Conservation (phyloP, 2,329 filamentous ascomycete species). For the Mollisiaceae sp. region DNA sequence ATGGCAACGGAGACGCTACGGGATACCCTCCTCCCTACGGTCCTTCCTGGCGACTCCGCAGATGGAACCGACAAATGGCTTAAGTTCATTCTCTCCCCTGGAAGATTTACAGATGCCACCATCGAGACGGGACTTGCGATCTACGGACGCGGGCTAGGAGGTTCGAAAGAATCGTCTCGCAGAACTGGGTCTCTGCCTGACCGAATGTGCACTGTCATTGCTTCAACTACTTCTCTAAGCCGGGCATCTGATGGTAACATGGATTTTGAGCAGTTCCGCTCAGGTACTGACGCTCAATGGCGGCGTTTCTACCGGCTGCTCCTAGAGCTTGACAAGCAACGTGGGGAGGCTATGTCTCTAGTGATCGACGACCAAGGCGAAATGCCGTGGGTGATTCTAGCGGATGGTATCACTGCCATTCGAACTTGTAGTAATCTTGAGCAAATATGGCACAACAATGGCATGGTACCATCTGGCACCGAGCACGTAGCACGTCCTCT, state of each 20-base stretch:
- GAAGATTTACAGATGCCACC: constrained; percentile 78
- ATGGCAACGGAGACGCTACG: constrained; percentile 65
- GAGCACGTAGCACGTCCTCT: constrained; percentile 66
- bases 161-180: constrained; percentile 47
- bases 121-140: constrained; percentile 84
- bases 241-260: constrained; percentile 66
- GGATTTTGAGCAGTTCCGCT: constrained; percentile 77
- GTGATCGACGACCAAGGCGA: constrained; percentile 73
- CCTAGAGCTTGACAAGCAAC: constrained; percentile 82
- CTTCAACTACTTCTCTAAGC: constrained; percentile 69
- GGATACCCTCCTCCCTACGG: constrained; percentile 57
- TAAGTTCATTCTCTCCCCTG: constrained; percentile 80
- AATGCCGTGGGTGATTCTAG: constrained; percentile 82
- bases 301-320: constrained; percentile 86
- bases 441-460: constrained; percentile 71
- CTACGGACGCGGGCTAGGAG: constrained; percentile 70
- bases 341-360: constrained; percentile 81
- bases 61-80: constrained; percentile 87
- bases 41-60: constrained; percentile 67
- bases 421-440: constrained; percentile 82
- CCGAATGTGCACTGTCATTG: constrained; percentile 74
- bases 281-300: constrained; percentile 83
- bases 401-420: constrained; percentile 80
- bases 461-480: constrained; percentile 53
- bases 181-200: constrained; percentile 70